Base-by-base conservation (phyloP, 2,329 filamentous ascomycete species). In the Neonectria punicea region DNA sequence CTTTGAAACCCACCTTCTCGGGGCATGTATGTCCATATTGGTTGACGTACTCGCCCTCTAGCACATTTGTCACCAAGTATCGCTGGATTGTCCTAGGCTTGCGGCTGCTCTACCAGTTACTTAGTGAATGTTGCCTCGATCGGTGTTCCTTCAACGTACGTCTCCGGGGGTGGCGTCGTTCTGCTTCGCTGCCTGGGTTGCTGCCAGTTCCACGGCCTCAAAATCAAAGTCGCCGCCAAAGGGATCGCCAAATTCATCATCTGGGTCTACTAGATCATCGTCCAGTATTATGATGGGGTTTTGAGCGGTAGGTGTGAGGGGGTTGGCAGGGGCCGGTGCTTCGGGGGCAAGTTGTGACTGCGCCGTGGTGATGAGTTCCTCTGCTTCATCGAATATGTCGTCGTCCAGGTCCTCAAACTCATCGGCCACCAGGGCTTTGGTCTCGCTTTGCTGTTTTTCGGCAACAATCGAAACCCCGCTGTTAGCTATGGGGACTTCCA, bases 71-170 rank as follows among this genome's bases (percentile, higher is more conserved):
- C 73, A 98, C 87, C 68, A 94, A 84, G 81, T 97, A 97, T 70
- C 95, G 91, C 80, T 97, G 93, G 75, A 97, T 97, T 53, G 90
- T 88, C 82, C 89, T 90, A 72, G 86, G 82, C 78, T 90, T 92
- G 77, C 85, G 82, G 77, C 83, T 87, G 80, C 86, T 88, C 91
- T 92, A 87, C 84, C 83, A 79, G 81, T 80, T 77, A 76, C 84
- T 94, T 90, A 94, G 92, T 82, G 85, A 81, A 72, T 76, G 73
- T 67, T 67, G 70, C 67, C 68, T 58, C 66, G 55, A 63, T 67
- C 58, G 20, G 64, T 65, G 66, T 66, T 72, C 61, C 53, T 66
- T 73, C 71, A 68, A 82, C 80, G 72, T 82, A 82, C 80, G 76
- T 75, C 73, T 75, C 71, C 72, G 63, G 73, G 70, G 43, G 71